Evolutionary conservation across 441 rosid species (phyloP), one percentile per base, ranked within the genome.

Genomic region (Pelargonium cotyledonis): DNA sequence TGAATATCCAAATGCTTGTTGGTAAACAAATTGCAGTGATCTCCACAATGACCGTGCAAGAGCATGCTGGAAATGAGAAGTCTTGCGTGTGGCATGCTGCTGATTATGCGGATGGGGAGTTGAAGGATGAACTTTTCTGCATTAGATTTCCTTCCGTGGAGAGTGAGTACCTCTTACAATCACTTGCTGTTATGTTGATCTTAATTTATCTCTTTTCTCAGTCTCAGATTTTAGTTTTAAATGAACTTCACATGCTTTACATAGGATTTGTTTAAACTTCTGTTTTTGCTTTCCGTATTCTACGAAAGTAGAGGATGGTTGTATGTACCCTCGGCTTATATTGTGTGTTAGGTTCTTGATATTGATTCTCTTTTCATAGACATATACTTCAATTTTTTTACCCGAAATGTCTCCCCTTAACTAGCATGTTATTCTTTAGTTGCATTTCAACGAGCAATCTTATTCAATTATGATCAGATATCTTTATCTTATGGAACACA

Each of bases 21-120:
- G 10, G 0, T 55, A 10, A 9, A 18, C 26, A 55, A 21, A 7
- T 69, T 67, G 66, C 78, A 91, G 97, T 91, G 55, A 41, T 75
- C 5, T 73, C 93, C n/a, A 73, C 83, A 0, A 90, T 88, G 95
- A 70, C 80, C 0, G 91, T 89, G 70, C 96, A 92, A 76, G 96
- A 89, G 73, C 97, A 92, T 60, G 76, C 83, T 9, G 97, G 97
- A 63, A 92, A 92, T 49, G 96, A 92, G 0, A 92, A 89, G 76
- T 92, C 95, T 1, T 92, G 97, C 38, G 86, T 89, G 1, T 92
- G 97, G 97, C 92, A 88, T 46, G 95, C 96, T 15, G 60, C 85
- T 43, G 96, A 92, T 76, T 92, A 84, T 67, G 86, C 97, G 1
- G 97, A 89, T 71, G 97, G 91, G 49, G 95, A 92, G 80, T 78